These are phyloP conservation scores for Neostapfia colusana DNA, from an alignment of 176 grass and related monocot species.

Conservation along the genomic window DNA sequence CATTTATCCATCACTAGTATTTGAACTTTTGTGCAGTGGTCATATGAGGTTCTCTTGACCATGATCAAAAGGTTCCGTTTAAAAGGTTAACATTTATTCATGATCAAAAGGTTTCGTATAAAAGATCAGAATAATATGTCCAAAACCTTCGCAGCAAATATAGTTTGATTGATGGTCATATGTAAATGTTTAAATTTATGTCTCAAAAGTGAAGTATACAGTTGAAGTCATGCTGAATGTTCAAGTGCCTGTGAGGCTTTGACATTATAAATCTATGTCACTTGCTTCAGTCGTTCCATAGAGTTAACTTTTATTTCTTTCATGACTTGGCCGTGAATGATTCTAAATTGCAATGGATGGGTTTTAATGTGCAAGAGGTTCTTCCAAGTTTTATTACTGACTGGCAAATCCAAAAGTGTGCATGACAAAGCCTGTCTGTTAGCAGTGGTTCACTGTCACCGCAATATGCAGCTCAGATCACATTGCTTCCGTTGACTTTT, in stretches of 20 bases:
- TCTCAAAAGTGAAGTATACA: neutral
- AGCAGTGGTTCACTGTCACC: neutral
- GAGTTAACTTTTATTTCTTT: neutral
- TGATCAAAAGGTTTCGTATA: neutral
- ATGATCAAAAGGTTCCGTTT: neutral
- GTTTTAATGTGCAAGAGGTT: neutral
- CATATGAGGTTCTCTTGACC: neutral
- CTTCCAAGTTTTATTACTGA: neutral
- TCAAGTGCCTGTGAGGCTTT: neutral
- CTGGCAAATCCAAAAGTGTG: neutral
- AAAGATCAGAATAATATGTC: neutral
- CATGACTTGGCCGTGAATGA: neutral
- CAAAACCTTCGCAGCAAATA: neutral
- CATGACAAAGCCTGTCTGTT: neutral
- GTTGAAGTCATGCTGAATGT: neutral
- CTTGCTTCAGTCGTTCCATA: neutral
- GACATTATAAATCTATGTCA: neutral
- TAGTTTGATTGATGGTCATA: neutral
- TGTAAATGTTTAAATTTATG: neutral
- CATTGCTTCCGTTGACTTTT: too few species aligned
- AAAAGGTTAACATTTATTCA: too few species aligned
- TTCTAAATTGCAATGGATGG: conserved; percentile 8
- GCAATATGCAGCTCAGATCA: neutral
- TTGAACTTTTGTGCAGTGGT: neutral
- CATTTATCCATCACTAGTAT: neutral